Conservation (phyloP, 2,329 filamentous ascomycete genomes). For the Calonectria crousiana region DNA sequence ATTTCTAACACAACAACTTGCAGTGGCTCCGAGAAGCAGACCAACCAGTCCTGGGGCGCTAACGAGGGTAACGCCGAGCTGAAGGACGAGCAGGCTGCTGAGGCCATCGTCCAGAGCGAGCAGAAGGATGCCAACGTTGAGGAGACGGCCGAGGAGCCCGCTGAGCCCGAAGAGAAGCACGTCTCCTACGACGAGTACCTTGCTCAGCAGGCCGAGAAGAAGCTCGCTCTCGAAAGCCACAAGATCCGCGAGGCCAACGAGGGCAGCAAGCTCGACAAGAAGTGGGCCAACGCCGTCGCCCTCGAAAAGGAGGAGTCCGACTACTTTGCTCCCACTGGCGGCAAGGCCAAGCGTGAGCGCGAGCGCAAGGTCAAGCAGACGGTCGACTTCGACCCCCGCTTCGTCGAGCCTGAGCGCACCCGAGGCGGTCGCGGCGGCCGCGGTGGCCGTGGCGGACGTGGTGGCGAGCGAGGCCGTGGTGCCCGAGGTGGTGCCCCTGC, state of each 20-base stretch:
- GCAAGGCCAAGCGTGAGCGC: constrained; percentile 87
- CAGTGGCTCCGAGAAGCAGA: constrained; percentile 87
- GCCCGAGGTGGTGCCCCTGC: constrained; percentile 34
- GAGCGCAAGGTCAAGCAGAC: constrained; percentile 93
- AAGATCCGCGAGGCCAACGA: constrained; percentile 93
- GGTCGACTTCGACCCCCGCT: constrained; percentile 89
- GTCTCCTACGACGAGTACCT: constrained; percentile 93
- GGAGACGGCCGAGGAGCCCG: constrained; percentile 61
- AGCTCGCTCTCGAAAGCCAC: constrained; percentile 74
- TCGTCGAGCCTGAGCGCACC: constrained; percentile 75
- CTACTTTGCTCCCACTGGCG: constrained; percentile 79
- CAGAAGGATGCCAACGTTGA: constrained; percentile 76
- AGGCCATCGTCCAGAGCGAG: constrained; percentile 88
- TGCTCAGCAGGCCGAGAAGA: constrained; percentile 79
- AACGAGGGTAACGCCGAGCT: constrained; percentile 85
- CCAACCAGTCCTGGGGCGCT: constrained; percentile 90
- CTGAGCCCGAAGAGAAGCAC: constrained; percentile 85
- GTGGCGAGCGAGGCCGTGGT: constrained; percentile 46
- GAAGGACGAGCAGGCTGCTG: constrained; percentile 91
- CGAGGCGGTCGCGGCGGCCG: constrained; percentile 58
- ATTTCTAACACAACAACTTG: constrained; percentile 41
- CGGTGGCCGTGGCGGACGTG: constrained; percentile 62
- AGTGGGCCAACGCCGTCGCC: constrained; percentile 89
- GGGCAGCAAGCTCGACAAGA: constrained; percentile 87
- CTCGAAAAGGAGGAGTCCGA: constrained; percentile 78